These are phyloP conservation scores for Tritrichomonas foetus DNA, from an alignment of 208 protist species.

Conservation along the genomic window DNA sequence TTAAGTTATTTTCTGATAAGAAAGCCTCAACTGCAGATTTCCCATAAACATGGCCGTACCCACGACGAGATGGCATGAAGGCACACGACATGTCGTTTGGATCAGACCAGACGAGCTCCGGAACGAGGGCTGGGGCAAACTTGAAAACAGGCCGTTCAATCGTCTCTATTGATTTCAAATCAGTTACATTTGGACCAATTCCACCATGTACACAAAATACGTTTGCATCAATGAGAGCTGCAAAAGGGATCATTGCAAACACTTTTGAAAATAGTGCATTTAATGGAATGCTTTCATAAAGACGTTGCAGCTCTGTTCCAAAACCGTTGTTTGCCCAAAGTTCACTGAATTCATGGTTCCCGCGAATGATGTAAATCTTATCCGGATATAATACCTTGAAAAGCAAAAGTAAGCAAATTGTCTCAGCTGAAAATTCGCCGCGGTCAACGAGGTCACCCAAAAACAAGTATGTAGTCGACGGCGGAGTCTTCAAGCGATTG, in stretches of 20 bases:
- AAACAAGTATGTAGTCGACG: neutral
- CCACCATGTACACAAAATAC: neutral
- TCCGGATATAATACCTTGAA: neutral
- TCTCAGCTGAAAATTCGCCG: neutral
- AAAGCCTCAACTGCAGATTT: neutral
- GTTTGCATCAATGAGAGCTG: neutral
- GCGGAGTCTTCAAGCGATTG: neutral
- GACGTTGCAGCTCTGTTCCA: neutral
- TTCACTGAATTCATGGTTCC: slow-evolving; percentile 18
- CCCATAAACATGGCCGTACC: neutral
- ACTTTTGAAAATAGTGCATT: no score
- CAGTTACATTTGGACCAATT: slow-evolving; percentile 7
- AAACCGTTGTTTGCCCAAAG: neutral
- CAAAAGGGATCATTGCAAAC: no score
- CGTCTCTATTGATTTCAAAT: neutral
- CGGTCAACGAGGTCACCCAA: neutral
- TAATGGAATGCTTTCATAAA: no score
- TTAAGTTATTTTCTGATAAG: neutral
- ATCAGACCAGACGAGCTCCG: neutral
- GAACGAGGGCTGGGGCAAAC: neutral
- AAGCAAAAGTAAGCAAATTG: neutral
- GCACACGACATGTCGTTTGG: no score
- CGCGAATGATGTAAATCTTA: neutral
- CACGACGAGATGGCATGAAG: no score
- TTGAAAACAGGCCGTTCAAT: neutral